Evolutionary conservation across 1,284 basidiomycete species (phyloP).

Genomic region (Heterobasidion parviporum): DNA sequence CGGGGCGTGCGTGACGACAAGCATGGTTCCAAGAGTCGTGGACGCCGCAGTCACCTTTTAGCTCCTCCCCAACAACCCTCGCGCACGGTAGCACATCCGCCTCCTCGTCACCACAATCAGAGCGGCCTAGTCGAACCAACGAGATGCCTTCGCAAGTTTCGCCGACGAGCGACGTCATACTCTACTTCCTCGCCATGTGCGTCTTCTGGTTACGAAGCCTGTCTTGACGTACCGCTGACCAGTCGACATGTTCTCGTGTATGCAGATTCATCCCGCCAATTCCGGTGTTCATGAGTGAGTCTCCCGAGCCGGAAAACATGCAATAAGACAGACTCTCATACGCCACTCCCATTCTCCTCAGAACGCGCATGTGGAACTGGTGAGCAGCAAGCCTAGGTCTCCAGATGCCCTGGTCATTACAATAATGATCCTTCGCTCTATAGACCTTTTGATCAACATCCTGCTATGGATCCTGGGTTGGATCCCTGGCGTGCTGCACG

Average conservation of each 20-base stretch:
- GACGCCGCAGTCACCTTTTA: no score
- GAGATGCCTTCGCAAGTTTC: conserved; percentile 21
- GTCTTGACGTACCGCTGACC: background rate
- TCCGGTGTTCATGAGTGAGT: conserved; percentile 44
- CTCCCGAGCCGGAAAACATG: background rate
- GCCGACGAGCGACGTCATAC: conserved; percentile 28
- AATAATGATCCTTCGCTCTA: background rate
- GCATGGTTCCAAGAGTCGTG: no score
- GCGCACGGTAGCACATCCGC: background rate
- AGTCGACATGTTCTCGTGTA: background rate
- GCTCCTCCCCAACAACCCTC: no score
- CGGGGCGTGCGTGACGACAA: no score
- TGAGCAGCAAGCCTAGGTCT: conserved; percentile 10
- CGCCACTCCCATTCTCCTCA: conserved; percentile 11
- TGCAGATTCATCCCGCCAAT: conserved; percentile 42
- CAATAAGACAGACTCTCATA: background rate
- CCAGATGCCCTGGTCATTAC: background rate
- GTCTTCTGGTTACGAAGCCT: conserved; percentile 11
- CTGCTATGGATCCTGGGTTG: conserved; percentile 44
- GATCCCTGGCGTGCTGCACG: conserved; percentile 52
- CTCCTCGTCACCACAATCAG: no score
- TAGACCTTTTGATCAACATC: conserved; percentile 52
- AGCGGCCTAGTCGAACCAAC: background rate
- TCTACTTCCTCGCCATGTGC: conserved; percentile 45
- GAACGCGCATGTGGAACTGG: conserved; percentile 34